Evolutionary conservation across 805 yeast genomes (phyloP), one percentile per base, ranked within the genome.

Genomic region (Starmerella geochares): DNA sequence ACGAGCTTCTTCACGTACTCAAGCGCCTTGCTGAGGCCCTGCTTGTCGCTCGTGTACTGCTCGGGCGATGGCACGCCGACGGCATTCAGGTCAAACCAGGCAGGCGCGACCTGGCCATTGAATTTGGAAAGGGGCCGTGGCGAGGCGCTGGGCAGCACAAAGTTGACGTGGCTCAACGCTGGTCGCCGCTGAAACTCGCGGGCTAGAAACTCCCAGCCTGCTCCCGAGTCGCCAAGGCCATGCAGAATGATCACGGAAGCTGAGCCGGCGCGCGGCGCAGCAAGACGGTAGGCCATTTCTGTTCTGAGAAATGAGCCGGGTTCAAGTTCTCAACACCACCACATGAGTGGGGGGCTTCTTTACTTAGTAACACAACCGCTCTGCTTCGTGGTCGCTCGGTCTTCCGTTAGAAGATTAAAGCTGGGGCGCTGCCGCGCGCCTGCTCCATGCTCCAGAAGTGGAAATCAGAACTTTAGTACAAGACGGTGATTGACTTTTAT

Each of bases 141-240:
- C 6, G 96, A 96, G 0, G 98, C 96, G 62, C 82, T 80, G 4
- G 98, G 98, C 59, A 92, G 85, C n/a, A 88, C 74, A 59, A 83
- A 87, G 57, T 80, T 81, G 56, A 75, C 73, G 58, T 74, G 78
- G 57, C 68, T 71, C 59, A 74, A 81, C 17, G 63, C 73, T 19
- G 69, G 62, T 37, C 69, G 65, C 46, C 55, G 48, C 48, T 60
- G 56, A 23, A 84, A 73, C 48, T 78, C 67, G 35, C 80, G 81
- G 3, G 92, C 84, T 36, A 90, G 67, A 71, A 85, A 86, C 40
- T 77, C 71, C 96, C 96, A 90, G 1, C 96, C 96, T 16, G 73
- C 71, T 4, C 95, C 96, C 0, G 86, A 65, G 64, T 90, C 97
- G 9, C 98, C 98, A 16, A 90, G 71, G 0, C 98, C 97, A 64